Percentiles rank a stretch among this genome's conserved stretches.
Evolutionary conservation across 345 rosid genomes (phyloP).

Genomic region (Citrus reticulata): DNA sequence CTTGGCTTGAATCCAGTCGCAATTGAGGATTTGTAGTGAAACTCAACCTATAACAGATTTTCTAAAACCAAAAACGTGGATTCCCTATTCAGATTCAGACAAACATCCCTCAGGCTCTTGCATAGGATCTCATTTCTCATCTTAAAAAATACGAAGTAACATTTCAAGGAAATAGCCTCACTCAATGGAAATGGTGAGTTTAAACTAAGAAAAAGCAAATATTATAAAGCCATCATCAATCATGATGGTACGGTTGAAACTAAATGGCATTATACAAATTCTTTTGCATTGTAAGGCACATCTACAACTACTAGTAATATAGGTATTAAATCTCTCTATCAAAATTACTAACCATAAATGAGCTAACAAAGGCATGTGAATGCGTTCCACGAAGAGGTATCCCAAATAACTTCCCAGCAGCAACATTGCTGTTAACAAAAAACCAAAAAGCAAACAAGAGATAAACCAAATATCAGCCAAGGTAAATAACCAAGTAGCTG

Average conservation of each 20-base stretch:
- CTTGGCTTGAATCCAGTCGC: not conserved
- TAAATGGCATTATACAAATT: not conserved
- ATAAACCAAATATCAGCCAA: conserved; percentile 7
- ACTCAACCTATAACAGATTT: not conserved
- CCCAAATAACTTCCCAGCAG: conserved; percentile 87
- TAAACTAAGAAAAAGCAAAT: not conserved
- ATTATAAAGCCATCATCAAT: not conserved
- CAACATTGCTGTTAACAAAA: conserved; percentile 66
- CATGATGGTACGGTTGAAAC: not conserved
- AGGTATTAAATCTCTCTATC: not conserved
- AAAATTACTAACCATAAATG: conserved; percentile 70
- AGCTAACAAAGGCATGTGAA: conserved; percentile 99
- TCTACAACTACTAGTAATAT: not conserved
- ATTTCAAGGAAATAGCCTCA: not conserved
- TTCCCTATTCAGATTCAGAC: not conserved
- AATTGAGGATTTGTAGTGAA: not conserved
- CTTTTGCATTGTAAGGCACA: not conserved
- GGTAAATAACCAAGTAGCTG: not conserved
- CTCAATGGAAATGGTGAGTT: not conserved
- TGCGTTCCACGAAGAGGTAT: conserved; percentile 97
- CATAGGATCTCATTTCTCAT: not conserved
- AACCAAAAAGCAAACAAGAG: conserved; percentile 9
- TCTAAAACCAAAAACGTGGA: not conserved
- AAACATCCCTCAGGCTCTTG: not conserved
- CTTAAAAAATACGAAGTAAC: not conserved